These are phyloP conservation scores for Aspergillus nomiae DNA, from an alignment of 2,329 filamentous ascomycete species.

Conservation along the genomic window DNA sequence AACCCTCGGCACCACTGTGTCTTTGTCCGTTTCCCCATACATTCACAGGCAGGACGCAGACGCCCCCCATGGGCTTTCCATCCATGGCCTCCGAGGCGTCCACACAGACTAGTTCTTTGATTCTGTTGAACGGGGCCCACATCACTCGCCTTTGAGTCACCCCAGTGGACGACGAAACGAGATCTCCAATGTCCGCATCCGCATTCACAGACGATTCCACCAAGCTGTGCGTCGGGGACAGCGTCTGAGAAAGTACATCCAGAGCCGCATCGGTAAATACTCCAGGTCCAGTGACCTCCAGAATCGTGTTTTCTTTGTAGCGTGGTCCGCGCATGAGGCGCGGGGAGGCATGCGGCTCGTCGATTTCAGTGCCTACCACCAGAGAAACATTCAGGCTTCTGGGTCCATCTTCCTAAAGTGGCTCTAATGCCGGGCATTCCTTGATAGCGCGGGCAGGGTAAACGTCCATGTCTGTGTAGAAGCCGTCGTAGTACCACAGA, in stretches of 20 bases:
- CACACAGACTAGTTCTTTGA: conserved; percentile 29
- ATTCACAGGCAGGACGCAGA: conserved; percentile 89
- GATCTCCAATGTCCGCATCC: conserved; percentile 27
- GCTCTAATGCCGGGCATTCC: conserved; percentile 28
- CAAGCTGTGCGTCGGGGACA: conserved; percentile 29
- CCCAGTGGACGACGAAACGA: conserved; percentile 9
- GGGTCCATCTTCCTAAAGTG: conserved; percentile 13
- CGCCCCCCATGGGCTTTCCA: conserved; percentile 69
- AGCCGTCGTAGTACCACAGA: conserved; percentile 40
- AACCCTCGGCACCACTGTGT: conserved; percentile 32
- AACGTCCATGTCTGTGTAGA: conserved; percentile 38
- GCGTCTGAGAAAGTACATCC: conserved; percentile 30
- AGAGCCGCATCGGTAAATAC: conserved; percentile 38
- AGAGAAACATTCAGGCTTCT: conserved; percentile 29
- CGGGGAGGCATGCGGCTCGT: conserved; percentile 37
- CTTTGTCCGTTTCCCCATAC: conserved; percentile 40
- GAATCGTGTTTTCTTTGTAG: conserved; percentile 30
- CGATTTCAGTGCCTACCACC: conserved; percentile 37
- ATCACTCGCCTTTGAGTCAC: conserved; percentile 28
- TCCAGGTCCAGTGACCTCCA: conserved; percentile 37
- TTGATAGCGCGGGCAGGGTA: conserved; percentile 31
- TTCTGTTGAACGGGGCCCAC: conserved; percentile 36
- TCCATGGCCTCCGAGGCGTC: conserved; percentile 21
- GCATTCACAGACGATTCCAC: conserved; percentile 25
- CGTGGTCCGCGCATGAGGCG: conserved; percentile 26